These are phyloP conservation scores for Boletus rubroflammeus DNA, from an alignment of 768 basidiomycete species.

Conservation along the genomic window DNA sequence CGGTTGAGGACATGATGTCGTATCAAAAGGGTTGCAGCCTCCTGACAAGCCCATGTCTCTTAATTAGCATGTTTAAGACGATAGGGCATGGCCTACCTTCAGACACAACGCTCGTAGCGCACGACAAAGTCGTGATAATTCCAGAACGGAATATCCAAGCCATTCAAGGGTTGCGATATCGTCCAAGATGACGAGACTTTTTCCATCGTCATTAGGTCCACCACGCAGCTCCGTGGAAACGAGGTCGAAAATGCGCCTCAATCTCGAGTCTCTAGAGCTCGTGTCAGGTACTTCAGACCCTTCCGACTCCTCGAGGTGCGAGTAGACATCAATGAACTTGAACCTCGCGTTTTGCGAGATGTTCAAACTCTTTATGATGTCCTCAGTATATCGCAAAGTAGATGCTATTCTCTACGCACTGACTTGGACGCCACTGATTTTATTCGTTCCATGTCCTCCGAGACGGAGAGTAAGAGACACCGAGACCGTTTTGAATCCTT, in stretches of 20 bases:
- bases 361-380: constrained; percentile 31
- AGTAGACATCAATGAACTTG: constrained; percentile 51
- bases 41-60: constrained; percentile 32
- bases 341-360: constrained; percentile 39
- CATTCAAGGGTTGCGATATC: constrained; percentile 67
- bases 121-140: constrained; percentile 55
- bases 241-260: constrained; percentile 38
- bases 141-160: constrained; percentile 55
- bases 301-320: constrained; percentile 30
- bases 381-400: constrained; percentile 3
- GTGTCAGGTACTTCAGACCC: constrained; percentile 8
- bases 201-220: constrained; percentile 6
- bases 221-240: constrained; percentile 28
- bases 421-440: constrained; percentile 59
- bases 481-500: constrained; percentile 39
- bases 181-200: constrained; percentile 60
- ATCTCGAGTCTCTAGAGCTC: constrained; percentile 2
- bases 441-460: constrained; percentile 57
- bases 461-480: constrained; percentile 55
- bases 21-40: constrained; percentile 51
- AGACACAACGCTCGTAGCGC: constrained; percentile 55
- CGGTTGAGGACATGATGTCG: constrained; percentile 60
- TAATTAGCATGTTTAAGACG: neutral
- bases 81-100: constrained; percentile 39
- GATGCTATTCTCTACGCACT: constrained; percentile 39